Conservation (phyloP, 2,329 filamentous ascomycete genomes). For the Niveomyces coronatus region DNA sequence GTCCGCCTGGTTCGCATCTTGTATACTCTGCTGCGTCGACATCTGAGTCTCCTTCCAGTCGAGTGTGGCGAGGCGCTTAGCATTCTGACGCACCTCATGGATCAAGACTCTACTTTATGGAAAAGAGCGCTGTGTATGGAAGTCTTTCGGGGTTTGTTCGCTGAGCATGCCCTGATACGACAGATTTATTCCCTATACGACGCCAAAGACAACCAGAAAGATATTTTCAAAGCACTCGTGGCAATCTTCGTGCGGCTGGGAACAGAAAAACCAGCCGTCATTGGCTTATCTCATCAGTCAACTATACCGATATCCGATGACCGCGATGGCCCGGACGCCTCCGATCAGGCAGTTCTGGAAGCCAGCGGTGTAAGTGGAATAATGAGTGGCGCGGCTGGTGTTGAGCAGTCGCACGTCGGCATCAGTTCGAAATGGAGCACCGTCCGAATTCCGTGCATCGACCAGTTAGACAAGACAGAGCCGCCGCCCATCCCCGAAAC, state of each 20-base stretch:
- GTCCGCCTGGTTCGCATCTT: slow-evolving; percentile 75
- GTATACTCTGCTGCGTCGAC: slow-evolving; percentile 68
- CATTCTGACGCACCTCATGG: slow-evolving; percentile 74
- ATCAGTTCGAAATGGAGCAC: slow-evolving; percentile 90
- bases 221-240: slow-evolving; percentile 71
- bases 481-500: slow-evolving; percentile 78
- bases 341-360: slow-evolving; percentile 82
- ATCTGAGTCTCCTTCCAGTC: slow-evolving; percentile 61
- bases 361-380: slow-evolving; percentile 80
- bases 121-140: slow-evolving; percentile 87
- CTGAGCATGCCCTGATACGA: slow-evolving; percentile 66
- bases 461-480: slow-evolving; percentile 87
- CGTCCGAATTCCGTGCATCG: slow-evolving; percentile 77
- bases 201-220: slow-evolving; percentile 56
- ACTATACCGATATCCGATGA: slow-evolving; percentile 59
- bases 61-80: slow-evolving; percentile 79
- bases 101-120: slow-evolving; percentile 77
- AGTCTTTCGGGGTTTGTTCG: slow-evolving; percentile 75
- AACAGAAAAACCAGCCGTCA: slow-evolving; percentile 79
- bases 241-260: slow-evolving; percentile 86
- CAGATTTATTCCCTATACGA: slow-evolving; percentile 78
- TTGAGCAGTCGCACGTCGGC: slow-evolving; percentile 58
- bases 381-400: slow-evolving; percentile 61
- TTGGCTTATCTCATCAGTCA: slow-evolving; percentile 82
- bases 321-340: slow-evolving; percentile 44